Base-by-base conservation (phyloP, 2,329 filamentous ascomycete genomes). In the Fusarium sp. region DNA sequence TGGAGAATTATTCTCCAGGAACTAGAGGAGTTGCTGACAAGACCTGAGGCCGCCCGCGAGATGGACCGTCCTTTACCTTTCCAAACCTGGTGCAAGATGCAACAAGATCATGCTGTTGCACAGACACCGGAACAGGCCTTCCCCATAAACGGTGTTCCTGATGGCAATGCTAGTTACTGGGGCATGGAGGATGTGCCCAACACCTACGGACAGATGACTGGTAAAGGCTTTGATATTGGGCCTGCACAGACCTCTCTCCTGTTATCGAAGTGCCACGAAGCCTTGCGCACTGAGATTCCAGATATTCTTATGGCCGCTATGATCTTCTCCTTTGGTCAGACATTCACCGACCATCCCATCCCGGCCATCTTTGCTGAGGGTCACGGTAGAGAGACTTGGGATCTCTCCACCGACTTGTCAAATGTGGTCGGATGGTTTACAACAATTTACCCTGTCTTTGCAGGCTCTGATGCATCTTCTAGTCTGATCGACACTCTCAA, bases 371-470 rank as follows among this genome's bases (percentile, higher is more conserved):
- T 78, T 42, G 75, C 66, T 3, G 81, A 82, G 59, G 78, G 77
- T 0, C 81, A 82, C 30, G 81, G 80, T 2, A 70, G 81, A 8
- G 79, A 83, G 40, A 46, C 74, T 0, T 79, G 76, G 75, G 71
- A 75, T 43, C 8, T 52, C 10, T 59, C 64, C 1, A 64, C 80
- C 4, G 76, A 82, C 59, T 18, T 79, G 5, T 78, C 79, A 0
- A 59, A 76, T 9, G 79, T 79, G 0, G 77, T 82, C 0, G 81
- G 80, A 9, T 83, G 81, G 81, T 82, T 82, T 63, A 81, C 81
- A 0, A 78, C 77, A 0, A 72, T 82, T 12, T 76, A 71, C 14
- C 81, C 81, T 0, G 69, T 80, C 10, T 69, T 73, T 32, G 62
- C 71, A 2, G 65, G 65, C 9, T 50, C 61, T 0, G 4, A 58